phyloP scores from a whole-genome alignment of 257 asterid genomes.

The Lycium barbarum region DNA sequence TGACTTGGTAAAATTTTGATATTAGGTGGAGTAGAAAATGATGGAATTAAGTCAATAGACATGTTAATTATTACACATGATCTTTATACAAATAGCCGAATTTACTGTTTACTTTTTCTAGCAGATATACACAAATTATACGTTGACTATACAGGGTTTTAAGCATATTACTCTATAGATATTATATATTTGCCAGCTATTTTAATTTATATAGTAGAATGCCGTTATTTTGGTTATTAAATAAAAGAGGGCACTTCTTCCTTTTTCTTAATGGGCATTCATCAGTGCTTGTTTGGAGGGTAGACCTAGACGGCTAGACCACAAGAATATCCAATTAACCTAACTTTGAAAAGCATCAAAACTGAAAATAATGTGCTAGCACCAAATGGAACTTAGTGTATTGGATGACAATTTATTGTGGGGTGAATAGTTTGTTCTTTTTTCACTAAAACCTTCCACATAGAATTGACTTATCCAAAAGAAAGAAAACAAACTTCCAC shows the following conservation, averaged over 20 bases:
- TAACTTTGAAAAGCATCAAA: slow-evolving; percentile 8
- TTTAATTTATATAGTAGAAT: too few relatives aligned
- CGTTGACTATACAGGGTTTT: too few relatives aligned
- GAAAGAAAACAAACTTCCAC: background rate
- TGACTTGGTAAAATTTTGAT: background rate
- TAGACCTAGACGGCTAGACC: background rate
- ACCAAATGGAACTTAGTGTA: slow-evolving; percentile 14
- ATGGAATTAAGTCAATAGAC: background rate
- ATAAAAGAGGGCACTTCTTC: background rate
- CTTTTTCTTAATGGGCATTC: slow-evolving; percentile 7
- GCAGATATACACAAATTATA: too few relatives aligned
- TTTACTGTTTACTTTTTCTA: too few relatives aligned
- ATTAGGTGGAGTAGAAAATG: background rate
- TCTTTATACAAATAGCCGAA: too few relatives aligned
- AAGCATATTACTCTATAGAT: too few relatives aligned
- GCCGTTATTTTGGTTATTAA: too few relatives aligned
- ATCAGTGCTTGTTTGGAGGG: slow-evolving; percentile 5
- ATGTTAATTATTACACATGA: background rate
- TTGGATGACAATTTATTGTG: background rate
- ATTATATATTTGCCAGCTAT: too few relatives aligned
- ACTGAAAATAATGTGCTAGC: background rate
- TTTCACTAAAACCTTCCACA: slow-evolving; percentile 8
- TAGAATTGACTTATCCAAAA: background rate
- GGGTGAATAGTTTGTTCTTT: background rate
- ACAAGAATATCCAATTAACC: slow-evolving; percentile 15